phyloP scores from a whole-genome alignment of 2,329 filamentous ascomycete genomes.

The Talaromyces sp. region DNA sequence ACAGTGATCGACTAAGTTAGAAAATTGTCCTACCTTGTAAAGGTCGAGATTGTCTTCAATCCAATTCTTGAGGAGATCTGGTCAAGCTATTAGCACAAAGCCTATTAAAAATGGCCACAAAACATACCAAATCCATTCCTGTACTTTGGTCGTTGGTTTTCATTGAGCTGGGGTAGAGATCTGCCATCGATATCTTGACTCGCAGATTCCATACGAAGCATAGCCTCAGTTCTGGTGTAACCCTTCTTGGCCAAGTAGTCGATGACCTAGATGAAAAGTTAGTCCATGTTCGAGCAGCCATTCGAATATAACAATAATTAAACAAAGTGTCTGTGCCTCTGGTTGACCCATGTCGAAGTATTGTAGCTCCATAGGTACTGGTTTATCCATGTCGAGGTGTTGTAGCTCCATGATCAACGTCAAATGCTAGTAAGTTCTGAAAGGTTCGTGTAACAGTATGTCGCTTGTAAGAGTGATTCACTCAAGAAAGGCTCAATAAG shows the following conservation, averaged over 20 bases:
- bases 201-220: constrained; percentile 85
- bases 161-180: constrained; percentile 64
- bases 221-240: constrained; percentile 87
- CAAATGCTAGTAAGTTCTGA: not conserved
- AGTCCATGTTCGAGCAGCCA: not conserved
- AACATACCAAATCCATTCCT: constrained; percentile 63
- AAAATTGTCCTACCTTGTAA: constrained; percentile 67
- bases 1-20: not conserved
- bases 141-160: constrained; percentile 78
- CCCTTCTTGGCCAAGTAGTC: constrained; percentile 96
- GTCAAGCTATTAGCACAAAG: constrained; percentile 28
- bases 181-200: constrained; percentile 78
- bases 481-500: not conserved
- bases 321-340: constrained; percentile 10
- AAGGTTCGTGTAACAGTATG: not conserved
- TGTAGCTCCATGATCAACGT: not conserved
- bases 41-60: constrained; percentile 89
- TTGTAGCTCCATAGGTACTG: not conserved
- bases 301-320: not conserved
- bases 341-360: not conserved
- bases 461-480: not conserved
- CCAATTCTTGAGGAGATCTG: constrained; percentile 71
- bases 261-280: constrained; percentile 63
- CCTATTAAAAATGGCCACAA: not conserved
- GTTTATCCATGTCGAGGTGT: not conserved